Evolutionary conservation across 225 moss, liverwort and hornwort species (phyloP), one percentile per base, ranked within the genome.

Genomic region (Polytrichum formosum): DNA sequence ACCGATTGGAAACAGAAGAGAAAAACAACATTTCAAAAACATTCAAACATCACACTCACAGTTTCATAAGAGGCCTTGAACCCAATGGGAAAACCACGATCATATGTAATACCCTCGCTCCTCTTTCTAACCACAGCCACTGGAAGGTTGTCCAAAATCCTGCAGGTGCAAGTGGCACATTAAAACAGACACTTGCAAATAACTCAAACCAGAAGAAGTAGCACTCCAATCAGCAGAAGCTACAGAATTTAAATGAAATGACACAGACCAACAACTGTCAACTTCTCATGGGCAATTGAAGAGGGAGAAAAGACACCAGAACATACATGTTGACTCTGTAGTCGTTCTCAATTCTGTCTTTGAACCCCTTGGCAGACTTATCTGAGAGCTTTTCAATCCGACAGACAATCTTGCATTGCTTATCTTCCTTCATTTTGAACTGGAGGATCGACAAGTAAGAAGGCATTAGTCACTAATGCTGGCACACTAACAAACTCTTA

Each of bases 141-240:
- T 20, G 94, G 94, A 4, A 94, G 80, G 68, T 94, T 94, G 79
- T 94, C 94, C 64, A 94, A 76, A 59, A 94, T 94, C 94, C 90
- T 90, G 81, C 25, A 27, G 31, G 21, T 46, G 16, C 28, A 3
- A 9, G 35, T 9, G 9, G 8, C 33, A 35, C 35, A 35, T 35
- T 35, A 35, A 0, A 33, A 33, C 33, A 35, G 35, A 9, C 2
- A 35, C 35, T 35, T 35, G 9, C 8, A 35, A 35, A 35, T 9
- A 0, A 35, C 35, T 35, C 35, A 0, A 33, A 35, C 35, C 35
- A 35, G 9, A 35, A 35, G 9, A 35, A 35, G 9, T 9, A 35
- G 9, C 35, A 2, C 9, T 35, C 35, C 2, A 35, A 35, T 35
- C 33, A 33, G 33, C 33, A 33, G 8, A 33, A 33, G 33, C 8